A percentile compares a stretch with the other conserved stretches of the same genome.
Evolutionary conservation across 2,329 filamentous ascomycete species (phyloP).

Genomic region (Nannizziopsis barbatae): DNA sequence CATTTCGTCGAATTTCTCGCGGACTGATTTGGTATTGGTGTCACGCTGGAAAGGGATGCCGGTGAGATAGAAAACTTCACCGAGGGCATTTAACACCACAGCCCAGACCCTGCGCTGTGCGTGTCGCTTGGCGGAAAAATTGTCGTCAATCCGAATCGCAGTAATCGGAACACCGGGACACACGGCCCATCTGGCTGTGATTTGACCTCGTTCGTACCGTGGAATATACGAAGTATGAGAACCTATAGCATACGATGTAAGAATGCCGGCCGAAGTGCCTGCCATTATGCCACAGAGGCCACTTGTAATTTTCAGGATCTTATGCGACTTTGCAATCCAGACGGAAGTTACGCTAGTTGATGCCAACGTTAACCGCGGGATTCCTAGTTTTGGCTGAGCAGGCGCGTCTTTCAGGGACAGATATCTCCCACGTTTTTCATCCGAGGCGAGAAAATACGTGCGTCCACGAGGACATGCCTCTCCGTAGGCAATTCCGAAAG

Average conservation of each 20-base stretch:
- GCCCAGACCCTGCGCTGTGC: constrained; percentile 68
- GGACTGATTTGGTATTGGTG: constrained; percentile 35
- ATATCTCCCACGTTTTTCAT: constrained; percentile 67
- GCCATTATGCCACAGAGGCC: constrained; percentile 71
- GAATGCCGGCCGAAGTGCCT: constrained; percentile 70
- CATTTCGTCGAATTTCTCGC: constrained; percentile 48
- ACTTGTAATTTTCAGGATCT: constrained; percentile 59
- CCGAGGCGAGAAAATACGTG: constrained; percentile 61
- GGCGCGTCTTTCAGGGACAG: constrained; percentile 52
- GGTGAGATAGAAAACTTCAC: constrained; percentile 77
- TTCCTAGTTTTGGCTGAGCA: constrained; percentile 55
- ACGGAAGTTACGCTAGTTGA: constrained; percentile 64
- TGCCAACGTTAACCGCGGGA: constrained; percentile 62
- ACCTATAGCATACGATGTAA: constrained; percentile 71
- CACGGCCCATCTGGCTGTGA: constrained; percentile 79
- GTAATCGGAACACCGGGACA: constrained; percentile 90
- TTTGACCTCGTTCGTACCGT: constrained; percentile 59
- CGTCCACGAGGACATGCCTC: constrained; percentile 78
- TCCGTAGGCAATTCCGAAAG: constrained; percentile 70
- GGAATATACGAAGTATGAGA: constrained; percentile 48
- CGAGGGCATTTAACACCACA: constrained; percentile 85
- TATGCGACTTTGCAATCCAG: constrained; percentile 78
- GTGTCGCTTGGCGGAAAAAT: constrained; percentile 61
- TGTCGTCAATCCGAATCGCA: constrained; percentile 70
- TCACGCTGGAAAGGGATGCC: constrained; percentile 53